Conservation (phyloP, 768 basidiomycete species). For the Dacryopinax spathularia region DNA sequence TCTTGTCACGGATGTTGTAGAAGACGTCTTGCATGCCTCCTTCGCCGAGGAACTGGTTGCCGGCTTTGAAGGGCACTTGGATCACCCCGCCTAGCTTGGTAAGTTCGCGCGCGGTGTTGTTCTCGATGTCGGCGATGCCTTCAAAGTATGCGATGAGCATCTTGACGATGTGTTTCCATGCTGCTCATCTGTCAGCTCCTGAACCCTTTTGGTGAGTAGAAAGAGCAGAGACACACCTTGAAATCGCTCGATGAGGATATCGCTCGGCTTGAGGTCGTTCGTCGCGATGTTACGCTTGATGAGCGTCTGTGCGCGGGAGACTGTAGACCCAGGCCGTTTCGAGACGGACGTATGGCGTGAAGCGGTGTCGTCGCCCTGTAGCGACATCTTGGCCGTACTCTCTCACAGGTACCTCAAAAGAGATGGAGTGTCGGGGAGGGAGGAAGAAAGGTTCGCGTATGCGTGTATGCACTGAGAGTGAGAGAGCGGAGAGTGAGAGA, state of each 20-base stretch:
- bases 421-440: background rate
- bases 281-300: slow-evolving; percentile 90
- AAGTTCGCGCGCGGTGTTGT: slow-evolving; percentile 84
- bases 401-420: background rate
- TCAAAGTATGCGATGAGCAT: slow-evolving; percentile 89
- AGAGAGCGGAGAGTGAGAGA: background rate
- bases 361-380: slow-evolving; percentile 15
- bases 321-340: slow-evolving; percentile 47
- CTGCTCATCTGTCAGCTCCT: slow-evolving; percentile 16
- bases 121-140: slow-evolving; percentile 78
- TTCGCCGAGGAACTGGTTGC: slow-evolving; percentile 97
- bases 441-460: background rate
- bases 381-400: too few species aligned
- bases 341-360: slow-evolving; percentile 65
- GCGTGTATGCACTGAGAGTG: background rate
- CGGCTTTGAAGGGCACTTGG: slow-evolving; percentile 88
- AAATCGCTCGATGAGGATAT: slow-evolving; percentile 74
- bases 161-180: slow-evolving; percentile 94
- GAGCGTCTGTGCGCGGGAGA: slow-evolving; percentile 69
- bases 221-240: slow-evolving; percentile 17
- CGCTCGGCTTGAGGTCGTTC: slow-evolving; percentile 95
- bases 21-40: slow-evolving; percentile 80
- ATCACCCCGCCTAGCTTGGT: slow-evolving; percentile 89
- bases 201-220: background rate
- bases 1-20: slow-evolving; percentile 85